Base-by-base conservation (phyloP, 805 yeast species). In the Ogataea minuta region DNA sequence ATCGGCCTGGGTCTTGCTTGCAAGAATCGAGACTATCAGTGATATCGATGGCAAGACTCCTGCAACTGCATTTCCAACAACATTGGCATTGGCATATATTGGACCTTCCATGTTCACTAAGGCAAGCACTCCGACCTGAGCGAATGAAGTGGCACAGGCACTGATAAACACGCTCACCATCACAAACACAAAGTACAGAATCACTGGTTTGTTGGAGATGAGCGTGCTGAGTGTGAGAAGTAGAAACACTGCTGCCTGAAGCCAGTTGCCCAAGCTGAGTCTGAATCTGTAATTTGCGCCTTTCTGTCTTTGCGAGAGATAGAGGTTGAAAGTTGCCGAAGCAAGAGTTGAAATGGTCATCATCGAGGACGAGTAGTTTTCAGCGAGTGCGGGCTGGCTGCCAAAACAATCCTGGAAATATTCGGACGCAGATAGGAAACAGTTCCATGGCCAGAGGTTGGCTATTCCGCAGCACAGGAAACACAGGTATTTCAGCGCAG, bases 371-470 rank as follows among this genome's bases (percentile, higher is more conserved):
- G 90, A 76, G 59, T 85, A 88, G 13, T 71, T 69, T 47, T 69
- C 70, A 9, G 84, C 71, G 51, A 81, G 61, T 1, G 62, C 34
- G 2, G 82, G 74, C 3, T 64, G 62, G n/a, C 58, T 66, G 13
- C 61, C 63, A 46, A 91, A 77, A 50, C 89, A 58, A 48, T 76
- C 72, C 43, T 74, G 71, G 54, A 88, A 87, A 62, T 87, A 89
- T 7, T 84, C 83, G 0, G 95, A 76, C 0, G 96, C 96, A 1
- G 95, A 79, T 8, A 93, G 63, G 47, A 90, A 82, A 50, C 93
- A 80, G 67, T 91, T 93, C 96, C 98, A 91, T 0, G 98, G 98
- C 97, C 98, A 91, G 14, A 91, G 69, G 14, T 84, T 68, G 1
- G 95, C 83, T 10, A 87, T 70, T 0, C 97, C 97, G 6, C 85